A percentile compares a stretch with the other conserved stretches of the same genome.
Evolutionary conservation across 306 rosid genomes (phyloP).

Genomic region (Medicago arabica): DNA sequence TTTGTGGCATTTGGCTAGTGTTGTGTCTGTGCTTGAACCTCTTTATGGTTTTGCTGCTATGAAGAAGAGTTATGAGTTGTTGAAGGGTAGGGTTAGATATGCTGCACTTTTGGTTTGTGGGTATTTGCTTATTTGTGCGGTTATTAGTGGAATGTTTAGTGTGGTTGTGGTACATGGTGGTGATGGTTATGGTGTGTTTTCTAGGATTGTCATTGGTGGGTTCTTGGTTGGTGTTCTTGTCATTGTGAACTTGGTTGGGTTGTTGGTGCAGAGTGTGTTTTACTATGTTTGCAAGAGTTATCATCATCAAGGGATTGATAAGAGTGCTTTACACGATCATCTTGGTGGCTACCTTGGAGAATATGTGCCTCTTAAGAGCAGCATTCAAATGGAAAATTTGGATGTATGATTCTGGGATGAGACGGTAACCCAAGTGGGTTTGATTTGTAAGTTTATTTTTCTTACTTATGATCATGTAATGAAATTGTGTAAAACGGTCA

Average conservation of each 20-base stretch:
- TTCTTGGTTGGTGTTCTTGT: slow-evolving; percentile 86
- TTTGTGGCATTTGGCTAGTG: slow-evolving; percentile 91
- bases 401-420: slow-evolving; percentile 55
- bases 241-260: slow-evolving; percentile 83
- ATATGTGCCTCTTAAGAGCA: slow-evolving; percentile 95
- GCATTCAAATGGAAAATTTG: slow-evolving; percentile 89
- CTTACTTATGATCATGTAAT: slow-evolving; percentile 21
- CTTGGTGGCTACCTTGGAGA: slow-evolving; percentile 98
- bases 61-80: slow-evolving; percentile 83
- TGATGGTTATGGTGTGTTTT: slow-evolving; percentile 54
- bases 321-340: slow-evolving; percentile 83
- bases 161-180: slow-evolving; percentile 86
- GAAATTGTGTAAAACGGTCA: slow-evolving; percentile 39
- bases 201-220: slow-evolving; percentile 83
- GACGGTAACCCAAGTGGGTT: not conserved
- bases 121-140: slow-evolving; percentile 61
- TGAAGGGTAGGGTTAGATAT: slow-evolving; percentile 69
- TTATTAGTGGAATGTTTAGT: slow-evolving; percentile 63
- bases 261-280: slow-evolving; percentile 88
- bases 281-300: slow-evolving; percentile 93
- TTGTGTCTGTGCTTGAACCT: slow-evolving; percentile 85
- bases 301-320: slow-evolving; percentile 93
- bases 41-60: slow-evolving; percentile 78
- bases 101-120: slow-evolving; percentile 63
- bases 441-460: slow-evolving; percentile 49